phyloP scores from a whole-genome alignment of 2,329 filamentous ascomycete species.

The Xylaria sp. region DNA sequence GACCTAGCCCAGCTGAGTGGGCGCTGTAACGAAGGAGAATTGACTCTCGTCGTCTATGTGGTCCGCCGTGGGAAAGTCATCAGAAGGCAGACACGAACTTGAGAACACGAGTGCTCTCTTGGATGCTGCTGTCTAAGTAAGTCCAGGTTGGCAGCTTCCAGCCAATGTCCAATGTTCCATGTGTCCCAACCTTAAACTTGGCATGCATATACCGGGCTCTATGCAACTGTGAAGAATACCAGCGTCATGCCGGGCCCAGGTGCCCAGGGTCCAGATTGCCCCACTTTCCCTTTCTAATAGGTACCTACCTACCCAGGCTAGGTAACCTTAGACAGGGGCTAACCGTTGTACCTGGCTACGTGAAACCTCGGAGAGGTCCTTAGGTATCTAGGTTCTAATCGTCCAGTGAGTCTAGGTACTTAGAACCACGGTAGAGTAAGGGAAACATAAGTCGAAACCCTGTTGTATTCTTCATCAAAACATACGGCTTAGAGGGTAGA shows the following conservation, averaged over 20 bases:
- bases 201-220: conserved; percentile 22
- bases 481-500: too few relatives aligned
- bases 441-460: too few relatives aligned
- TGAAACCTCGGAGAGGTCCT: too few relatives aligned
- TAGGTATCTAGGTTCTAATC: too few relatives aligned
- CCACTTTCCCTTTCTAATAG: too few relatives aligned
- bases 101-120: conserved; percentile 10
- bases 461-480: too few relatives aligned
- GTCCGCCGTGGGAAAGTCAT: conserved; percentile 18
- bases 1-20: conserved; percentile 10
- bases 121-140: background rate
- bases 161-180: background rate
- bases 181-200: conserved; percentile 22
- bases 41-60: conserved; percentile 17
- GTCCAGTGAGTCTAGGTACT: too few relatives aligned
- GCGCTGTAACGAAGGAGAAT: background rate
- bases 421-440: too few relatives aligned
- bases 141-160: background rate
- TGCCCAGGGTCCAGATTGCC: too few relatives aligned
- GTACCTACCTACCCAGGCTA: background rate
- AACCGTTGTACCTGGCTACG: too few relatives aligned
- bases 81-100: background rate
- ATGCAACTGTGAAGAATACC: conserved; percentile 11
- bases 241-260: too few relatives aligned
- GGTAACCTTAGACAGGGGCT: too few relatives aligned